Evolutionary conservation across 2,329 filamentous ascomycete genomes (phyloP), one percentile per base, ranked within the genome.

Genomic region (Ceratocystis smalleyi): DNA sequence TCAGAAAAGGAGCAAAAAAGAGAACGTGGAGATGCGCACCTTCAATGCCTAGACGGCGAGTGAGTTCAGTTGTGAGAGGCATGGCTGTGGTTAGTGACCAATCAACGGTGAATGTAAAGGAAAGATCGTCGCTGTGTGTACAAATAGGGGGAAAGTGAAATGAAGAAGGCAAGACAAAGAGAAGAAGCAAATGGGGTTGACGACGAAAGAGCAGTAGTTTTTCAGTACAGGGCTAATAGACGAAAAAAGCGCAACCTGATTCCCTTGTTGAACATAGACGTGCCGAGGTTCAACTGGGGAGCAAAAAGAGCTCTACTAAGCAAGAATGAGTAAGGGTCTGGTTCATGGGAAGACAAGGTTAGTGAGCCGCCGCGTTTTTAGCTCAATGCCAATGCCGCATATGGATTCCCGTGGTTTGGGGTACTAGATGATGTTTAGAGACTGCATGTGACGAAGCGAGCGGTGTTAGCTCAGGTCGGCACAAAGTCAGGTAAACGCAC

Each of bases 21-120:
- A 3, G 32, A 43, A 27, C 12, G 3, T n/a, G 22, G 15, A 22
- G 2, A 47, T 62, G 65, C 70, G 64, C 72, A 77, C 76, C 76
- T 72, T 74, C 75, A 71, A 83, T 83, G 74, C 81, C 81, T 70
- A 83, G 77, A 59, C 76, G 77, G 71, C 79, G 78, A 65, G 81
- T 83, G 67, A 83, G 74, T 70, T 81, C 79, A 67, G 81, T 83
- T 68, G 81, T 72, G 73, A 83, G 78, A 70, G 81, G 79, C 81
- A 83, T 83, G 3, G 35, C 35, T 65, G 68, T 75, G 69, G 66
- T 22, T 40, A 15, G 12, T 12, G 3, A 12, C 35, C 3, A 40
- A 12, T 40, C 10, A 40, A 40, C 5, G 35, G 12, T 40, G 35
- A 12, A 17, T 8, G 17, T 17, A 12, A 30, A 27, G 35, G 32